phyloP scores from a whole-genome alignment of 805 yeast species.

The Pichia gijzeniarum region DNA sequence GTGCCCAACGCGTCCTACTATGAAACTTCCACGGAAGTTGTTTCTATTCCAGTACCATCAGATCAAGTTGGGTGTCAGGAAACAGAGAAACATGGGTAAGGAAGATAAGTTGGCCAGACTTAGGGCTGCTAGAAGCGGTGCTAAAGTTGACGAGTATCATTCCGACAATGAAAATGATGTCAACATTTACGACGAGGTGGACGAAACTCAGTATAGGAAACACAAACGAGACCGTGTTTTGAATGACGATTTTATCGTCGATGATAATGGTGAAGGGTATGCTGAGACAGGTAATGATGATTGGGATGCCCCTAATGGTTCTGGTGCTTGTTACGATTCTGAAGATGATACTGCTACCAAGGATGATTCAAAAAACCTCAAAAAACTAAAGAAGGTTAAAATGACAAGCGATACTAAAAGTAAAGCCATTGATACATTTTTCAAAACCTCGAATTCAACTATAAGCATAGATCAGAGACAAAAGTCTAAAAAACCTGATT shows the following conservation, averaged over 20 bases:
- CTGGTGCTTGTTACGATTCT: slow-evolving; percentile 38
- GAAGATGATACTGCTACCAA: slow-evolving; percentile 38
- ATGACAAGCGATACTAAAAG: slow-evolving; percentile 9
- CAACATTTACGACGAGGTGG: slow-evolving; percentile 81
- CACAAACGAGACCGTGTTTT: slow-evolving; percentile 74
- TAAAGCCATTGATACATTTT: slow-evolving; percentile 30
- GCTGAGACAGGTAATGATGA: slow-evolving; percentile 91
- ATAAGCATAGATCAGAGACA: slow-evolving; percentile 15
- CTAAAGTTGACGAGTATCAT: slow-evolving; percentile 36
- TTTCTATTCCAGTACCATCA: neutral
- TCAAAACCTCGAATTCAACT: slow-evolving; percentile 28
- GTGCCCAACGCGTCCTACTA: no score
- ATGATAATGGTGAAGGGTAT: slow-evolving; percentile 90
- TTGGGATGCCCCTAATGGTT: slow-evolving; percentile 54
- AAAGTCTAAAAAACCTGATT: slow-evolving; percentile 31
- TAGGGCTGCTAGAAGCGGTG: slow-evolving; percentile 58
- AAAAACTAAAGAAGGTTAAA: slow-evolving; percentile 32
- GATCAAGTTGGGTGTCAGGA: no score
- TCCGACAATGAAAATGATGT: slow-evolving; percentile 42
- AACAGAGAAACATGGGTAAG: slow-evolving; percentile 21
- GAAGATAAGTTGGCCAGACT: slow-evolving; percentile 50
- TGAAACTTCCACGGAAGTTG: no score
- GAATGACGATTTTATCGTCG: slow-evolving; percentile 90
- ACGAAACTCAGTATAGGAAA: slow-evolving; percentile 68
- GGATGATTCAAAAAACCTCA: slow-evolving; percentile 26